phyloP scores from a whole-genome alignment of 108 stramenopile genomes.

The Parietichytrium sp. region DNA sequence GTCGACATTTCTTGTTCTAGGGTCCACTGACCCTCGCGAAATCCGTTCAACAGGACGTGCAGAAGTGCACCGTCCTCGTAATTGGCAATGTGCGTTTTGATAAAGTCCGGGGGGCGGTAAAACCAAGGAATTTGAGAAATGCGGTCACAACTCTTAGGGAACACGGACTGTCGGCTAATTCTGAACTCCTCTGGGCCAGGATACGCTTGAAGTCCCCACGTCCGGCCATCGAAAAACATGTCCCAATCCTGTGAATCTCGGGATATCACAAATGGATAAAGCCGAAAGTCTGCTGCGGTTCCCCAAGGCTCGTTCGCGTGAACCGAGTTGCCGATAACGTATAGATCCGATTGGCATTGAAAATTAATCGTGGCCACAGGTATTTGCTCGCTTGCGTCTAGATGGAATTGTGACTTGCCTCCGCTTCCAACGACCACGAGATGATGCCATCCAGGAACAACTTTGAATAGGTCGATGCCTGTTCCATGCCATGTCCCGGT shows the following conservation, averaged over 20 bases:
- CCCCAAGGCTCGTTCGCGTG: constrained; percentile 1
- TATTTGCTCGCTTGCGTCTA: neutral
- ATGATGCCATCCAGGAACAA: neutral
- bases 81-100: neutral
- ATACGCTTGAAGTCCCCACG: neutral
- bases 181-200: neutral
- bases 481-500: neutral
- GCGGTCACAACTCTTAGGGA: no score
- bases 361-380: neutral
- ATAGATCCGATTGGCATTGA: neutral
- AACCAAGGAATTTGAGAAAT: neutral
- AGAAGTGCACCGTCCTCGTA: neutral
- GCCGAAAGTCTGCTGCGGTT: neutral
- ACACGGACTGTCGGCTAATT: neutral
- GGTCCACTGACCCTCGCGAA: neutral
- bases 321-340: neutral
- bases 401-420: neutral
- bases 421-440: neutral
- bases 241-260: neutral
- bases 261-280: constrained; percentile 24
- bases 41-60: neutral
- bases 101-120: neutral
- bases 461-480: neutral
- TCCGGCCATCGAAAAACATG: neutral
- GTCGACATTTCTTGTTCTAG: neutral